Evolutionary conservation across 2,329 filamentous ascomycete genomes (phyloP).

Genomic region (Ascochyta koolunga): DNA sequence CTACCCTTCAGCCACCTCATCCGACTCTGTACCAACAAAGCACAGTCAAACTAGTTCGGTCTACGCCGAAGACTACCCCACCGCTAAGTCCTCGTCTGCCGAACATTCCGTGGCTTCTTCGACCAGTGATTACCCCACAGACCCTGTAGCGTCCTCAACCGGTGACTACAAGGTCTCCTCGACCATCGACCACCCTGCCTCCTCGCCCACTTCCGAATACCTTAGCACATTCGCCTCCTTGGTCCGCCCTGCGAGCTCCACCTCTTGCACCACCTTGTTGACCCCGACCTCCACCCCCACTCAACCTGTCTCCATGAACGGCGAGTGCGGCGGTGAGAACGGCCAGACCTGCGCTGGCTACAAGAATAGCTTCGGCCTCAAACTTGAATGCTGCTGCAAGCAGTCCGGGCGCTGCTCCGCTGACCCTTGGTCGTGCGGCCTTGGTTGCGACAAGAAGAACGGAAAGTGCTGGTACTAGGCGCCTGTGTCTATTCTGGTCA

Average conservation of each 20-base stretch:
- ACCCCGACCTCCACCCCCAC: constrained; percentile 22
- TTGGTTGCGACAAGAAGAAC: constrained; percentile 37
- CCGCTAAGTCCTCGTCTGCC: constrained; percentile 4
- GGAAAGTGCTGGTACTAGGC: constrained; percentile 35
- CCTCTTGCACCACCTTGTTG: constrained; percentile 16
- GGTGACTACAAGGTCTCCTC: background rate
- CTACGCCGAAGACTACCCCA: constrained; percentile 3
- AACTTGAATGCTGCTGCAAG: constrained; percentile 36
- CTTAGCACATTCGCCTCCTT: constrained; percentile 13
- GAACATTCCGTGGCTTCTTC: constrained; percentile 1
- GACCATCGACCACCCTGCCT: constrained; percentile 1
- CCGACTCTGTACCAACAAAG: constrained; percentile 13
- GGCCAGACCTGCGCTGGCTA: constrained; percentile 37
- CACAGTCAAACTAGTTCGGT: constrained; percentile 16
- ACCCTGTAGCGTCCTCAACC: constrained; percentile 4
- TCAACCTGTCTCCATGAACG: constrained; percentile 27
- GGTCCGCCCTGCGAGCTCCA: constrained; percentile 17
- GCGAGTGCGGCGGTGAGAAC: constrained; percentile 32
- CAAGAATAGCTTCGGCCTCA: constrained; percentile 23
- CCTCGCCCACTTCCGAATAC: constrained; percentile 1
- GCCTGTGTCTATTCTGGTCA: background rate
- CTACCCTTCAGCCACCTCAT: constrained; percentile 5
- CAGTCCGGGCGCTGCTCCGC: constrained; percentile 28
- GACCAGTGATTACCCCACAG: background rate
- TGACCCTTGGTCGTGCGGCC: constrained; percentile 29